phyloP scores from a whole-genome alignment of 2,329 filamentous ascomycete genomes.

The Botrytis fragariae region DNA sequence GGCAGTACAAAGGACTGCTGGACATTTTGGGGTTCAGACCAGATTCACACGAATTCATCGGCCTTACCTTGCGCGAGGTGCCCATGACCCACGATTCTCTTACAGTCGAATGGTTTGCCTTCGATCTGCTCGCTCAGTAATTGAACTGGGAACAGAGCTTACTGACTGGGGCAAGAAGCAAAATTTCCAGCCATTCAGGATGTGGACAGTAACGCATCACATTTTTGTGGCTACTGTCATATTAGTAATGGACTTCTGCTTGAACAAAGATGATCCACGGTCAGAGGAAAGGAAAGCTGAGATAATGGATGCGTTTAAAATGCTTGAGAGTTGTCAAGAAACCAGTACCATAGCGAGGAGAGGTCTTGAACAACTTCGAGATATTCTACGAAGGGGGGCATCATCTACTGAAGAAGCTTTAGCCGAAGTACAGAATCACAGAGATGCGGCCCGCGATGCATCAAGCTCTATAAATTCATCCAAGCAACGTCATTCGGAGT shows the following conservation, averaged over 20 bases:
- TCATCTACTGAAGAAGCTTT: not conserved
- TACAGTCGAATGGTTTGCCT: constrained; percentile 41
- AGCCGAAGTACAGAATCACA: not conserved
- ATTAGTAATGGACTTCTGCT: constrained; percentile 42
- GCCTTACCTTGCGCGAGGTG: constrained; percentile 39
- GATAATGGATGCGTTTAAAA: constrained; percentile 37
- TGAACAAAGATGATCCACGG: constrained; percentile 36
- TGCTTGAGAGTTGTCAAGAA: constrained; percentile 36
- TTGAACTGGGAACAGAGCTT: constrained; percentile 35
- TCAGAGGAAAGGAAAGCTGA: constrained; percentile 36
- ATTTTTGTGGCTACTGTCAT: constrained; percentile 43
- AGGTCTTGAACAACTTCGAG: constrained; percentile 26
- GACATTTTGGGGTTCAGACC: constrained; percentile 40
- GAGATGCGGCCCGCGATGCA: not conserved
- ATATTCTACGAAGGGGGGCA: constrained; percentile 11
- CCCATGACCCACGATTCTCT: constrained; percentile 35
- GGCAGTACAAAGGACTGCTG: constrained; percentile 39
- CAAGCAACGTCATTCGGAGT: not conserved
- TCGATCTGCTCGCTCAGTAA: constrained; percentile 36
- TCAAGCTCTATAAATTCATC: not conserved
- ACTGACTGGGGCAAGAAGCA: constrained; percentile 27
- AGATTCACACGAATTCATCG: constrained; percentile 42
- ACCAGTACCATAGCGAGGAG: constrained; percentile 28
- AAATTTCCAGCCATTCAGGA: constrained; percentile 30
- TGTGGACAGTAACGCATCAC: constrained; percentile 38